These are phyloP conservation scores for Colletotrichum sp. DNA, from an alignment of 2,329 filamentous ascomycete species.

Conservation along the genomic window DNA sequence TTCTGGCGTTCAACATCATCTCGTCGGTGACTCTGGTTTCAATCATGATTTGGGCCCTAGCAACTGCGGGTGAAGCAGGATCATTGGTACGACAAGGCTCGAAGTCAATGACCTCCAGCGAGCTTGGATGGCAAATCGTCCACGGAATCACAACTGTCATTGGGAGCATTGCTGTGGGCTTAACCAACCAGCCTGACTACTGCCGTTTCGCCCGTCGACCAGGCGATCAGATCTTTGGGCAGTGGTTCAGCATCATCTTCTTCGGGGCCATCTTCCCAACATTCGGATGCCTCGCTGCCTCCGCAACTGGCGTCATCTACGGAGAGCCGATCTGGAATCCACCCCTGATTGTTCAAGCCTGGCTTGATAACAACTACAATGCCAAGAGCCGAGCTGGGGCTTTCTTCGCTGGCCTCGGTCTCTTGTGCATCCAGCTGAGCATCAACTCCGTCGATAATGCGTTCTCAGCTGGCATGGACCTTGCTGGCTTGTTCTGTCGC, in stretches of 20 bases:
- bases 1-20: conserved; percentile 33
- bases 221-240: conserved; percentile 44
- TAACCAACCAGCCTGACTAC: conserved; percentile 50
- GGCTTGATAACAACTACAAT: conserved; percentile 4
- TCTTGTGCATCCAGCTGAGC: conserved; percentile 18
- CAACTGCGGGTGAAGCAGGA: conserved; percentile 34
- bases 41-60: conserved; percentile 40
- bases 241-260: conserved; percentile 40
- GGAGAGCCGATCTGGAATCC: conserved; percentile 46
- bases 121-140: conserved; percentile 40
- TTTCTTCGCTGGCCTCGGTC: conserved; percentile 22
- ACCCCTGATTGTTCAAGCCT: conserved; percentile 21
- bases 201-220: conserved; percentile 44
- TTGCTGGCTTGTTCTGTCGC: conserved; percentile 54
- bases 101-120: conserved; percentile 5
- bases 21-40: conserved; percentile 32
- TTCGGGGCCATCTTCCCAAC: conserved; percentile 42
- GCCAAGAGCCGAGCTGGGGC: conserved; percentile 14
- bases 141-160: conserved; percentile 45
- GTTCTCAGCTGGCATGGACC: conserved; percentile 57
- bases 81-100: conserved; percentile 24
- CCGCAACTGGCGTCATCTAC: conserved; percentile 31
- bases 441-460: conserved; percentile 24
- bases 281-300: conserved; percentile 40
- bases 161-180: conserved; percentile 46